Conservation (phyloP, 257 asterid genomes). For the Nicotiana undulata region DNA sequence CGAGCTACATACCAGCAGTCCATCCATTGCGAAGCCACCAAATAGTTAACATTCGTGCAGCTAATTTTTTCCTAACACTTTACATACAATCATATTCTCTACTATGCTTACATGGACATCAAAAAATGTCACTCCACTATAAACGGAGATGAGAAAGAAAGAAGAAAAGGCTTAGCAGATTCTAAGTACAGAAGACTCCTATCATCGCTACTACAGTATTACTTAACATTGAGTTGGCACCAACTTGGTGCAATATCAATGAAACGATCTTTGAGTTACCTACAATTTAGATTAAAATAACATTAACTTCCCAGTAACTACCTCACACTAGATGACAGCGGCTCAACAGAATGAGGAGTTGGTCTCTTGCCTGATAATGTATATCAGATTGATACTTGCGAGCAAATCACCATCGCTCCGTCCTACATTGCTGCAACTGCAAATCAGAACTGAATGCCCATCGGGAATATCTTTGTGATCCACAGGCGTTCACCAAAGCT, state of each 20-base stretch:
- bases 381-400: background rate
- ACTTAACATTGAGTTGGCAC: background rate
- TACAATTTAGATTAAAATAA: background rate
- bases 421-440: background rate
- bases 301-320: background rate
- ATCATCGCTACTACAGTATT: background rate
- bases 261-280: background rate
- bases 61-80: background rate
- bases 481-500: background rate
- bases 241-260: conserved; percentile 1
- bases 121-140: background rate
- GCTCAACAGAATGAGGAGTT: background rate
- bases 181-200: background rate
- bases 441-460: background rate
- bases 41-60: background rate
- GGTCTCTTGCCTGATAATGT: background rate
- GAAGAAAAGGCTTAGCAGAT: background rate
- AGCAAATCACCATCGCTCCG: background rate
- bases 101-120: background rate
- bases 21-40: background rate
- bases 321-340: background rate
- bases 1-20: background rate
- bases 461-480: background rate
- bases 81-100: background rate
- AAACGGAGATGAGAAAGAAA: background rate